Evolutionary conservation across 148 eudicot genomes (phyloP).

Genomic region (Camellia lanceoleosa): DNA sequence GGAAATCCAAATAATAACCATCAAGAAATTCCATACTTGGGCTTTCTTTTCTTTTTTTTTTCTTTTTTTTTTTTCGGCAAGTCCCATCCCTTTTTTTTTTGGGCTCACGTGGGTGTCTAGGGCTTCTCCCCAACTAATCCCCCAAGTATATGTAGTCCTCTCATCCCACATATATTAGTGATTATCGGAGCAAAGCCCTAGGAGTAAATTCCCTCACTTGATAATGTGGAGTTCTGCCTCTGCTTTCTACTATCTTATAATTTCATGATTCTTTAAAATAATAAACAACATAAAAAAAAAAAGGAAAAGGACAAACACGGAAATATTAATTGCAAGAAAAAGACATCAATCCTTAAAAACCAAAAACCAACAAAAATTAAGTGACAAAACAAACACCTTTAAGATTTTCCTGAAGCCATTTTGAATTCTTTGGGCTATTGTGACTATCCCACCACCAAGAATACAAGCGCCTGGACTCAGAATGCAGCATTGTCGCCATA

Average conservation of each 20-base stretch:
- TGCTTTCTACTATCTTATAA: neutral
- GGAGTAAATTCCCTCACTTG: too few relatives aligned
- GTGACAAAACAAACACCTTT: conserved; percentile 30
- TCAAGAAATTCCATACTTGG: neutral
- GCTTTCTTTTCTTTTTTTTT: neutral
- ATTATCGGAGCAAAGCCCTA: too few relatives aligned
- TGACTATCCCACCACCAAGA: conserved; percentile 84
- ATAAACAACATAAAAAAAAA: neutral
- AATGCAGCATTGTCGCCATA: conserved; percentile 45
- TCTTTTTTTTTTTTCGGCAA: too few relatives aligned
- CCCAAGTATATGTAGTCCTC: too few relatives aligned
- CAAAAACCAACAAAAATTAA: too few relatives aligned
- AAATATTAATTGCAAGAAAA: neutral
- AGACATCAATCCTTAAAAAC: neutral
- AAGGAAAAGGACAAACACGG: neutral
- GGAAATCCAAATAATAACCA: neutral
- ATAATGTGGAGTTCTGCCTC: neutral
- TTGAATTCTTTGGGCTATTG: conserved; percentile 53
- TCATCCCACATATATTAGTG: too few relatives aligned
- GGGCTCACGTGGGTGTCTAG: too few relatives aligned
- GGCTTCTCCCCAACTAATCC: too few relatives aligned
- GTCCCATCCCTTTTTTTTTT: too few relatives aligned
- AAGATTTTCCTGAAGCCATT: conserved; percentile 71
- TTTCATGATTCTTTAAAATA: neutral
- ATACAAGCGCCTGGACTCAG: conserved; percentile 56